A percentile compares a stretch with the other conserved stretches of the same genome.
Evolutionary conservation across 306 rosid species (phyloP).

Genomic region (Lithocarpus polystachyus): DNA sequence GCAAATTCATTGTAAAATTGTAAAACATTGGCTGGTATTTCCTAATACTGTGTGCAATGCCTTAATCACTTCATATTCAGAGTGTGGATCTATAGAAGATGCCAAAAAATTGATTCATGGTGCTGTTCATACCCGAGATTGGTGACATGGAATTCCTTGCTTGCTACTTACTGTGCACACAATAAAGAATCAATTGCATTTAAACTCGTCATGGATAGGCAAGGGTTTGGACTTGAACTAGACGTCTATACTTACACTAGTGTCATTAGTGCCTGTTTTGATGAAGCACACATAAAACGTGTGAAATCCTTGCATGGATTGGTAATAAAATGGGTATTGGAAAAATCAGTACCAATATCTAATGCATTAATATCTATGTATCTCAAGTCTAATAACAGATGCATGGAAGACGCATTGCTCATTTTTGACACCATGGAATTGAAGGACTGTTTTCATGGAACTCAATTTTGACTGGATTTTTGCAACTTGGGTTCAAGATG

Average conservation of each 20-base stretch:
- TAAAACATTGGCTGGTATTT: constrained; percentile 54
- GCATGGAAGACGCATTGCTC: constrained; percentile 52
- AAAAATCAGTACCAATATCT: constrained; percentile 52
- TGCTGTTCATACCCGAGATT: constrained; percentile 35
- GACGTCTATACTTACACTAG: constrained; percentile 72
- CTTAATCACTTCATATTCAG: constrained; percentile 63
- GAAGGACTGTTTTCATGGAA: constrained; percentile 77
- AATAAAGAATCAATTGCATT: constrained; percentile 50
- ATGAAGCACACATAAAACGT: constrained; percentile 26
- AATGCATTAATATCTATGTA: constrained; percentile 71
- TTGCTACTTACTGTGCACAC: constrained; percentile 58
- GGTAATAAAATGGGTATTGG: constrained; percentile 64
- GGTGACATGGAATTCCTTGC: constrained; percentile 83
- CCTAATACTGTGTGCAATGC: constrained; percentile 60
- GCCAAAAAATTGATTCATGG: constrained; percentile 59
- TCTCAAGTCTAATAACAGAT: constrained; percentile 49
- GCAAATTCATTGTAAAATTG: constrained; percentile 60
- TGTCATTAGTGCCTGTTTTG: constrained; percentile 53
- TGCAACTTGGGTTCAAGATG: constrained; percentile 66
- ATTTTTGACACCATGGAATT: constrained; percentile 48
- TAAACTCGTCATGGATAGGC: constrained; percentile 56
- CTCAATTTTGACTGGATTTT: constrained; percentile 70
- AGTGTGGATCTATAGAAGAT: constrained; percentile 58
- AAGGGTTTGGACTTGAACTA: constrained; percentile 56
- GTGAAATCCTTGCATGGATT: constrained; percentile 66